These are phyloP conservation scores for Dimargaris xerosporica DNA, from an alignment of 192 early-diverging fungal genomes.

Conservation along the genomic window DNA sequence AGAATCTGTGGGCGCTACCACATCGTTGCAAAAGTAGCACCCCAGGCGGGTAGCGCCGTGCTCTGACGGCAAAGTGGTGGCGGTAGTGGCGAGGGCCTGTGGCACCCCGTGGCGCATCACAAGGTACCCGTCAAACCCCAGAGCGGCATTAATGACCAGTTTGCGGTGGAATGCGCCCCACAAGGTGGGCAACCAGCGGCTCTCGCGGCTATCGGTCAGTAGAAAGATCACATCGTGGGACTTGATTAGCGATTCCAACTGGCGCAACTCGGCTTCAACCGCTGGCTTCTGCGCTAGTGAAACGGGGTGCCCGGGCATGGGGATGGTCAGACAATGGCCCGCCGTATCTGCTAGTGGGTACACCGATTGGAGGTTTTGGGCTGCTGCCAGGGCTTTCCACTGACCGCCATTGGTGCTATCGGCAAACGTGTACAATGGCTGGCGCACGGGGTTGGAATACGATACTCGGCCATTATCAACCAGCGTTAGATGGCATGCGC, in stretches of 20 bases:
- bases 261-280: conserved; percentile 22
- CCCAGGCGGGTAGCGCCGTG: conserved; percentile 34
- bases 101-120: conserved; percentile 88
- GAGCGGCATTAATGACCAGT: conserved; percentile 83
- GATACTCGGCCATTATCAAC: conserved; percentile 84
- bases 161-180: conserved; percentile 51
- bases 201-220: conserved; percentile 89
- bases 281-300: conserved; percentile 15
- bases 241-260: conserved; percentile 46
- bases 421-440: conserved; percentile 81
- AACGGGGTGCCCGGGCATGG: conserved; percentile 92
- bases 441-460: conserved; percentile 91
- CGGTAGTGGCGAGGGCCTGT: no score
- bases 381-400: conserved; percentile 78
- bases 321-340: conserved; percentile 61
- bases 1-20: conserved; percentile 93
- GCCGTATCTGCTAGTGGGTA: conserved; percentile 66
- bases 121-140: conserved; percentile 91
- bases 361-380: conserved; percentile 48
- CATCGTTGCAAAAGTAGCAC: conserved; percentile 97
- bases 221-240: conserved; percentile 78
- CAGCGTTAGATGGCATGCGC: conserved; percentile 83
- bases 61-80: not conserved
- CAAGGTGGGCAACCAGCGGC: conserved; percentile 88
- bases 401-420: conserved; percentile 78